A percentile compares a stretch with the other conserved stretches of the same genome.
phyloP scores from a whole-genome alignment of 2,329 filamentous ascomycete genomes.

The Sporothrix pallida region DNA sequence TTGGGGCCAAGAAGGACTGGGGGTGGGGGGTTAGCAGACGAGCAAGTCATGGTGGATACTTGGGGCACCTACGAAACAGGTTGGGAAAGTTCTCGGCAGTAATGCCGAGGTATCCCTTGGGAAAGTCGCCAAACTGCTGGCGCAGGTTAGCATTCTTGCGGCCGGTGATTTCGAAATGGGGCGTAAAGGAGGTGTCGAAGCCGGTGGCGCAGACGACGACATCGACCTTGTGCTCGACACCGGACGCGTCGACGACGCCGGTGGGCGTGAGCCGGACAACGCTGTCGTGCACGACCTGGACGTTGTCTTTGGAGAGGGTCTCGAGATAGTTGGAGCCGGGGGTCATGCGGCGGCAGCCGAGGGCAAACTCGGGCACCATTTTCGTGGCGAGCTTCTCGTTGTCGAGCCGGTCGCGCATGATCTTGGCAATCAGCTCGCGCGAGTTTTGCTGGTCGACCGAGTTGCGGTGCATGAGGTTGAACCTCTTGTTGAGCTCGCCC shows the following conservation, averaged over 20 bases:
- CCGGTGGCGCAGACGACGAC: slow-evolving; percentile 6
- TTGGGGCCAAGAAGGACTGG: not conserved
- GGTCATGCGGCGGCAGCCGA: slow-evolving; percentile 7
- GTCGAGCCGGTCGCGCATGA: slow-evolving; percentile 48
- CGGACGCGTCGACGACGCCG: not conserved
- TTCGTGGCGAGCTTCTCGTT: slow-evolving; percentile 1
- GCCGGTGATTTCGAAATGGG: not conserved
- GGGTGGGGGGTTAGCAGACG: not conserved
- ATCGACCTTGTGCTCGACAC: not conserved
- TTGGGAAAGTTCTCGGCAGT: slow-evolving; percentile 1
- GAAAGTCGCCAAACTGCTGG: not conserved
- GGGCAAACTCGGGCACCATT: slow-evolving; percentile 27
- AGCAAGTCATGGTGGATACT: too few relatives aligned
- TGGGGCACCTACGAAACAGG: not conserved
- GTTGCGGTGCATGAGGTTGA: not conserved
- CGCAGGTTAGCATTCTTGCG: not conserved
- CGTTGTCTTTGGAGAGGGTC: not conserved
- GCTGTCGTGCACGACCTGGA: not conserved
- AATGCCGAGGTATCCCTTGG: not conserved
- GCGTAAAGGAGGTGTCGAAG: slow-evolving; percentile 5
- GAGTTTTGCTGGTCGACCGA: not conserved
- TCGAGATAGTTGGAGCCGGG: not conserved
- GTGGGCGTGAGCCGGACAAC: not conserved
- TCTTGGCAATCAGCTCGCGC: slow-evolving; percentile 51
- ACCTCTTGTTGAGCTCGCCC: slow-evolving; percentile 9